Evolutionary conservation across 306 rosid species (phyloP), one percentile per base, ranked within the genome.

Genomic region (Inga oerstediana): DNA sequence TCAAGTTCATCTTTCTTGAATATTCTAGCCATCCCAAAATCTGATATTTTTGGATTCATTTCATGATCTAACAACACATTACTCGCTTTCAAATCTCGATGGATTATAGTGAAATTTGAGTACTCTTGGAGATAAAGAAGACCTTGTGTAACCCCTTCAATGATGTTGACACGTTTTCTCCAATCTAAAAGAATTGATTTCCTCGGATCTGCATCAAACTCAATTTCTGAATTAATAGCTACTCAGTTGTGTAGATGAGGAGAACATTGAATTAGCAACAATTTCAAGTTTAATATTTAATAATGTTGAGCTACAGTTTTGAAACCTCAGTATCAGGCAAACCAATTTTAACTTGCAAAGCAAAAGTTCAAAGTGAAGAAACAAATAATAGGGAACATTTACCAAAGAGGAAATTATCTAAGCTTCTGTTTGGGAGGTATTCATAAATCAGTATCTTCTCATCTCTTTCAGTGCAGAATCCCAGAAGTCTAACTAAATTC

Each of bases 121-220:
- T 91, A 87, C 72, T 93, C 94, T 76, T 91, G 94, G 71, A 91
- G 96, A 83, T 93, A 93, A 24, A 91, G 83, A 86, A 93, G 94
- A 43, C 97, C 96, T 78, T 91, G 96, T 75, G 80, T 90, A 65
- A 93, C 67, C 24, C 94, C 96, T 81, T 90, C 91, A 41, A 93
- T 91, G 59, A 91, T 87, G 44, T 89, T 88, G 32, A 89, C 90
- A 58, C 88, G 86, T 64, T 76, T 86, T 56, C 6, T 37, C 93
- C 94, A 93, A 48, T 90, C 87, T 69, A 93, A 74, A 20, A 77
- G 44, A 67, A 17, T 8, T 72, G 84, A 45, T 87, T 77, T 80
- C 46, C 52, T 62, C 54, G 82, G 86, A 87, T 89, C 97, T 93
- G 81, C 78, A 85, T 17, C 39, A 65, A 71, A 84, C 51, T 82